Evolutionary conservation across 306 rosid species (phyloP).

Genomic region (Albizia julibrissin): DNA sequence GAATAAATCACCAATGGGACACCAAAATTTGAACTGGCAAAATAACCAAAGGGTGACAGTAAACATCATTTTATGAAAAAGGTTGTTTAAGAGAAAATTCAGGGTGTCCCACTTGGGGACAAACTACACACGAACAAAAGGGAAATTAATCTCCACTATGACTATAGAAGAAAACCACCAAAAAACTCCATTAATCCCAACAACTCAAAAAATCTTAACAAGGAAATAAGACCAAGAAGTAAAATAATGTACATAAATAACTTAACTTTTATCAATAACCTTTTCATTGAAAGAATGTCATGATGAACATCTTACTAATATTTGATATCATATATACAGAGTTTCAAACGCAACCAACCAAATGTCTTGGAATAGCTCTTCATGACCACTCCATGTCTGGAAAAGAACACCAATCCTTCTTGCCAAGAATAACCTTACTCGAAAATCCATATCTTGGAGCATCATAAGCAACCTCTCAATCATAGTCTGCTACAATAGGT

Average conservation of each 20-base stretch:
- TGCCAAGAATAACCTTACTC: conserved; percentile 79
- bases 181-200: not conserved
- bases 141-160: not conserved
- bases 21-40: conserved; percentile 77
- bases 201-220: not conserved
- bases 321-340: not conserved
- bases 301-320: not conserved
- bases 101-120: conserved; percentile 15
- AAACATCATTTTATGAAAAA: not conserved
- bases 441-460: conserved; percentile 83
- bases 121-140: conserved; percentile 1
- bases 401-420: conserved; percentile 81
- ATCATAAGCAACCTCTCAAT: conserved; percentile 66
- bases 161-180: conserved; percentile 11
- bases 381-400: conserved; percentile 95
- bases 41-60: conserved; percentile 23
- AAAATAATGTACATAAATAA: conserved; percentile 16
- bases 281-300: not conserved
- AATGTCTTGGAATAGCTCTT: conserved; percentile 85
- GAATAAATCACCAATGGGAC: conserved; percentile 65
- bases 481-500: conserved; percentile 56
- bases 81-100: not conserved
- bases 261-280: not conserved
- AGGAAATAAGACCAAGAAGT: not conserved
- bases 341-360: conserved; percentile 55